Evolutionary conservation across 179 eudicot species (phyloP).

Genomic region (Patellifolia procumbens): DNA sequence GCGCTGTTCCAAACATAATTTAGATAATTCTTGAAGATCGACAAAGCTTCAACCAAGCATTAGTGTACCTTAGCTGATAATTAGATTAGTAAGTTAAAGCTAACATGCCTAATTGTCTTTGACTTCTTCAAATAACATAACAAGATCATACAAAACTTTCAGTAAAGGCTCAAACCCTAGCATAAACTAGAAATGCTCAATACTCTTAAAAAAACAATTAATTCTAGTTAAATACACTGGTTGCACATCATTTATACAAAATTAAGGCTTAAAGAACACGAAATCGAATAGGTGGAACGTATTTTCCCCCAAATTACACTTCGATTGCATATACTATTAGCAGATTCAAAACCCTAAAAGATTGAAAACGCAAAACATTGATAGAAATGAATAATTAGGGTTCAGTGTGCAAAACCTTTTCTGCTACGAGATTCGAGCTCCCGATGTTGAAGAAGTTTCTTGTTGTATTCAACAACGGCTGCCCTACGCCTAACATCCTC

Average conservation of each 20-base stretch:
- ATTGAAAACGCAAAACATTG: not conserved
- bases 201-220: not conserved
- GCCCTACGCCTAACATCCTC: conserved; percentile 80
- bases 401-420: conserved; percentile 44
- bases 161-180: conserved; percentile 11
- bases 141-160: not conserved
- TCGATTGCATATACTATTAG: not conserved
- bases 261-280: not conserved
- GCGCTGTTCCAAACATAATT: not conserved
- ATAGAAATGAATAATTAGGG: conserved; percentile 25
- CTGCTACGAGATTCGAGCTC: conserved; percentile 90
- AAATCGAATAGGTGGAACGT: not conserved
- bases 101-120: not conserved
- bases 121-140: not conserved
- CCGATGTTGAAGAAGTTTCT: conserved; percentile 82
- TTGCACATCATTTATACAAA: not conserved
- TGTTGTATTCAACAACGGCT: conserved; percentile 61
- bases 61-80: not conserved
- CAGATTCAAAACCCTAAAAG: conserved; percentile 17
- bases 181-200: not conserved
- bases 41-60: not conserved
- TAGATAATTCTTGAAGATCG: not conserved
- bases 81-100: not conserved
- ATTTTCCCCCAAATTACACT: not conserved
- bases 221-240: not conserved